A percentile compares a stretch with the other conserved stretches of the same genome.
phyloP scores from a whole-genome alignment of 2,329 filamentous ascomycete species.

The Colletotrichum euphorbiae region DNA sequence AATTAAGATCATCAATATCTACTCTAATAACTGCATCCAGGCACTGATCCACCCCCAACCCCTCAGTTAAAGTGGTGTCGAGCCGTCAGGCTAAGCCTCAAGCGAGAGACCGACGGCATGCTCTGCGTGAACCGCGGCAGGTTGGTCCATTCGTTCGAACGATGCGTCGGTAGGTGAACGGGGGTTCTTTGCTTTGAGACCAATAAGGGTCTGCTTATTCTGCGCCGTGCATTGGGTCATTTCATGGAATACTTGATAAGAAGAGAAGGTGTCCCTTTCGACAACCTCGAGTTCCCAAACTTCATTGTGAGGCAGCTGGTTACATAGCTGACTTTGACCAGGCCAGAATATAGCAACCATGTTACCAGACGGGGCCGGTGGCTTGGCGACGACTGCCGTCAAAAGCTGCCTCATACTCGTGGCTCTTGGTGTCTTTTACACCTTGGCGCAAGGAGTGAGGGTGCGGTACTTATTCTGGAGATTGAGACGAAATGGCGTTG shows the following conservation, averaged over 20 bases:
- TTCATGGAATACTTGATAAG: background rate
- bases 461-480: conserved; percentile 17
- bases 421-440: background rate
- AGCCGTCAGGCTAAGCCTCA: too few relatives aligned
- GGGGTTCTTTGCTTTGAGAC: background rate
- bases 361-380: background rate
- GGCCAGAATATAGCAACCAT: background rate
- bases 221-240: background rate
- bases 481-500: conserved; percentile 15
- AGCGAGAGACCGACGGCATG: too few relatives aligned
- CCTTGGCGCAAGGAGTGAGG: conserved; percentile 10
- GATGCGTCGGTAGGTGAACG: background rate
- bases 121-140: background rate
- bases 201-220: background rate
- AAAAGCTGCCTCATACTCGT: background rate
- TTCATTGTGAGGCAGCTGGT: background rate
- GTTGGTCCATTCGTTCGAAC: background rate
- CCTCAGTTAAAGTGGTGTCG: too few relatives aligned
- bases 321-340: background rate
- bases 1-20: background rate
- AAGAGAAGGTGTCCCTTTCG: background rate
- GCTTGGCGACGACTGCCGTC: background rate
- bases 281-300: too few relatives aligned
- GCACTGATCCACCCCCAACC: too few relatives aligned
- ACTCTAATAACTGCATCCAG: too few relatives aligned